Conservation (phyloP, 208 protist species). For the Trypanosoma melophagium region DNA sequence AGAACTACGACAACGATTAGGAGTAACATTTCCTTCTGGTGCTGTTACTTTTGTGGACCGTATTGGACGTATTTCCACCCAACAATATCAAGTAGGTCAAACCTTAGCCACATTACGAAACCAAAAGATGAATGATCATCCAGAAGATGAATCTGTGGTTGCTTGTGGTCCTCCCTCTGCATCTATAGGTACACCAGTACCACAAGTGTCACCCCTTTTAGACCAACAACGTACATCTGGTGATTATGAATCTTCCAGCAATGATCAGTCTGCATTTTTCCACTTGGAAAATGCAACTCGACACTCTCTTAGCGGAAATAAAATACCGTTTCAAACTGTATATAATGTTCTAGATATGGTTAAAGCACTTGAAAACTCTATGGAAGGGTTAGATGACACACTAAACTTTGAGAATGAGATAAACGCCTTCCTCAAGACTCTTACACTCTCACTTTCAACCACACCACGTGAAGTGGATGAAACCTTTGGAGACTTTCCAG, state of each 20-base stretch:
- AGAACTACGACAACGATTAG: conserved; percentile 62
- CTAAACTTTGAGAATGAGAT: conserved; percentile 86
- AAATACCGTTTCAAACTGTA: conserved; percentile 62
- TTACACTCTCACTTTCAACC: conserved; percentile 79
- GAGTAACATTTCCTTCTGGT: conserved; percentile 76
- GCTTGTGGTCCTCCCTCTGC: background rate
- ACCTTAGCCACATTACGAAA: conserved; percentile 71
- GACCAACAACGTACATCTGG: too few species aligned
- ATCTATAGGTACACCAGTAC: conserved; percentile 1
- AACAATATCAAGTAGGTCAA: conserved; percentile 84
- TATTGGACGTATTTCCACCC: conserved; percentile 80
- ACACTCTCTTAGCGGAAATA: conserved; percentile 1
- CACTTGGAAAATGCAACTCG: too few species aligned
- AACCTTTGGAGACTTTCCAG: conserved; percentile 2
- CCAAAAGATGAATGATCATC: conserved; percentile 35
- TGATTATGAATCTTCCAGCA: too few species aligned
- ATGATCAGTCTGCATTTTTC: too few species aligned
- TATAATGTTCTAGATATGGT: conserved; percentile 51
- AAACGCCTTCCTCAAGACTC: conserved; percentile 79
- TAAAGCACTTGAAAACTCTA: conserved; percentile 42
- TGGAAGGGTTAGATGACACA: conserved; percentile 56
- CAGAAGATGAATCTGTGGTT: conserved; percentile 1
- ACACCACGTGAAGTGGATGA: conserved; percentile 57
- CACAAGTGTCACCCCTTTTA: too few species aligned
- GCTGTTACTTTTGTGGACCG: conserved; percentile 83